Base-by-base conservation (phyloP, 306 rosid genomes). In the Urtica urens region DNA sequence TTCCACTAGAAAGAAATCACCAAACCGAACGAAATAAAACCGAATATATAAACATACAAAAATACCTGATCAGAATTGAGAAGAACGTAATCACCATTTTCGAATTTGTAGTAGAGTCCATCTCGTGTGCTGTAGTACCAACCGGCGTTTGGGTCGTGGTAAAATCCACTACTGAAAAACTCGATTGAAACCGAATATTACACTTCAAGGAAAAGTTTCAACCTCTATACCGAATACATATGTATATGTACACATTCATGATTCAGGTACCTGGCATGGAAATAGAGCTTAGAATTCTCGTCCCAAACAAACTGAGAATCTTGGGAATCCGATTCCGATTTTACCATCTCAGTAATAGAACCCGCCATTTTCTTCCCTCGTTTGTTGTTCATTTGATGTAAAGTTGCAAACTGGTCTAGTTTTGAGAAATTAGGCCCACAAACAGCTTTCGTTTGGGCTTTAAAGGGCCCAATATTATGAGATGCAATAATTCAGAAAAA, bases 61-160 rank as follows among this genome's bases (percentile, higher is more conserved):
- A 12, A 21, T 55, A 74, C 88, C 83, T 69, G 15, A 23, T 51
- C 51, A 62, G 71, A 67, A 66, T 13, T 62, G 34, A 90, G 54
- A 72, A 51, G 90, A 37, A 81, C 95, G 72, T 90, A 90, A 61
- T 66, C 79, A 20, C 95, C 97, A 23, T 88, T 67, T 63, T 84
- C 79, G 39, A 78, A 84, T 51, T 81, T 84, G 71, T 84, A 90
- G 55, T 84, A 84, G 39, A 64, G 78, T 35, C 76, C 72, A 45
- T 84, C 95, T 11, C 46, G 66, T 53, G 72, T 72, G 64, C 82
- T 79, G 47, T 81, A 81, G 76, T 90, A 84, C 95, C 97, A 84
- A 7, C 93, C 93, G 34, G 82, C 95, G 49, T 30, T 70, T 31
- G 90, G 95, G 66, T 90, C 93, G 49, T 81, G 87, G 75, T 81